Evolutionary conservation across 768 basidiomycete species (phyloP).

Genomic region (Sporobolomyces pararoseus): DNA sequence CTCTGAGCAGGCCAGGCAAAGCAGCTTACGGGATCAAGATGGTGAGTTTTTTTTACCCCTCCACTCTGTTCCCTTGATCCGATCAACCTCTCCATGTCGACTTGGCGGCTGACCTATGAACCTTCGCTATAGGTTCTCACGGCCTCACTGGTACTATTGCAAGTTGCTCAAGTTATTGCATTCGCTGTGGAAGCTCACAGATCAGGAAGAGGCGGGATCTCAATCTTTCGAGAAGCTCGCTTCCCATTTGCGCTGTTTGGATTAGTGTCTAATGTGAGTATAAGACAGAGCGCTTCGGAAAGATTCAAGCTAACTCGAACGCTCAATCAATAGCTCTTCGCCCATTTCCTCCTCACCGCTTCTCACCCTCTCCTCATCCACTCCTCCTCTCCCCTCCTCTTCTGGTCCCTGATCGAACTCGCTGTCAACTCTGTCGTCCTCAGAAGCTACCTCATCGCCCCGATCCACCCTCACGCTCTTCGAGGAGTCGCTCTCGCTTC

Average conservation of each 20-base stretch:
- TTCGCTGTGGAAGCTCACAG: constrained; percentile 21
- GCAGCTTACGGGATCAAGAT: constrained; percentile 25
- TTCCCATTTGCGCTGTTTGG: constrained; percentile 26
- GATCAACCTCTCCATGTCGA: too few species aligned
- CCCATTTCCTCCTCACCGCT: constrained; percentile 27
- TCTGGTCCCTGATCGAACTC: constrained; percentile 76
- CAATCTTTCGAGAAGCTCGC: background rate
- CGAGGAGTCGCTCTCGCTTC: constrained; percentile 36
- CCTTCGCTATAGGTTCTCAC: background rate
- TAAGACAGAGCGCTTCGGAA: background rate
- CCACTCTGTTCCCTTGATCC: background rate
- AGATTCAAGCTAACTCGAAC: background rate
- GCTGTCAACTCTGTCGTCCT: constrained; percentile 58
- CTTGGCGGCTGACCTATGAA: too few species aligned
- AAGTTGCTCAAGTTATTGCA: constrained; percentile 23
- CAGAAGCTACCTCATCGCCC: constrained; percentile 55
- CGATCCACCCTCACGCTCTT: constrained; percentile 45
- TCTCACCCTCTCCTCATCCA: constrained; percentile 38
- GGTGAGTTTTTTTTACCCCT: constrained; percentile 9
- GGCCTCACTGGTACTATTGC: background rate
- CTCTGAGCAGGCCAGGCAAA: constrained; percentile 11
- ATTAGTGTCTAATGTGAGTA: constrained; percentile 23
- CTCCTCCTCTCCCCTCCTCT: constrained; percentile 58
- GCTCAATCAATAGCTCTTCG: constrained; percentile 20
- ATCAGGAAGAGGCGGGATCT: background rate